Base-by-base conservation (phyloP, 2,329 filamentous ascomycete species). In the Alternaria sp. region DNA sequence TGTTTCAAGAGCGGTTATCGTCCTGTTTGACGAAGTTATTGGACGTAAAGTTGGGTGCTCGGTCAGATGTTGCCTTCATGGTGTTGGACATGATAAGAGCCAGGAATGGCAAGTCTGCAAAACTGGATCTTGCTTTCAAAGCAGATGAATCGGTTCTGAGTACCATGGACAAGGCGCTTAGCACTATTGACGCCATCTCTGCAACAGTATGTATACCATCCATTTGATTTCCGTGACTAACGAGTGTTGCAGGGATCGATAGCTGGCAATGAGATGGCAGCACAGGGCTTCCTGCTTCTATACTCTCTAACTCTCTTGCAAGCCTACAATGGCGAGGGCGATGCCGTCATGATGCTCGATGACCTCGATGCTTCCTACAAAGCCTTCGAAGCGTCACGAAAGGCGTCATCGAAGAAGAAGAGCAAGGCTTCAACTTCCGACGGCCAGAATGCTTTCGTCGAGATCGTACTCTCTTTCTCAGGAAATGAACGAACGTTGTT, bases 391-490 rank as follows among this genome's bases (percentile, higher is more conserved):
- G 84, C 90, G 62, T 93, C 91, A 77, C 91, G 90, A 62, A 85
- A 91, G 84, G 88, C 66, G 81, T 87, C 76, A 77, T 87, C 73
- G 73, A 88, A 70, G 80, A 87, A 71, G 80, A 65, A 77, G 65
- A 26, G 49, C 17, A 63, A 74, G 66, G 49, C 75, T 68, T 62
- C 72, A 59, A 54, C 61, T 6, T 44, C 59, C 10, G 69, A 75
- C 30, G 72, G 67, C 10, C 71, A 73, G 23, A 70, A 78, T 57
- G 69, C 73, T 5, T 91, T 93, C 0, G 89, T 97, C 3, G 96
- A 98, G 74, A 91, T 98, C 55, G 81, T 99, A 8, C 84, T 98
- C n/a, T 92, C 93, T 56, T 93, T 98, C 81, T 88, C 96, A 3
- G 92, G 93, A 0, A 93, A 93, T 65, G 92, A 91, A 4, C 97